Conservation (phyloP, 192 early-diverging fungal species). For the Diversispora epigaea region DNA sequence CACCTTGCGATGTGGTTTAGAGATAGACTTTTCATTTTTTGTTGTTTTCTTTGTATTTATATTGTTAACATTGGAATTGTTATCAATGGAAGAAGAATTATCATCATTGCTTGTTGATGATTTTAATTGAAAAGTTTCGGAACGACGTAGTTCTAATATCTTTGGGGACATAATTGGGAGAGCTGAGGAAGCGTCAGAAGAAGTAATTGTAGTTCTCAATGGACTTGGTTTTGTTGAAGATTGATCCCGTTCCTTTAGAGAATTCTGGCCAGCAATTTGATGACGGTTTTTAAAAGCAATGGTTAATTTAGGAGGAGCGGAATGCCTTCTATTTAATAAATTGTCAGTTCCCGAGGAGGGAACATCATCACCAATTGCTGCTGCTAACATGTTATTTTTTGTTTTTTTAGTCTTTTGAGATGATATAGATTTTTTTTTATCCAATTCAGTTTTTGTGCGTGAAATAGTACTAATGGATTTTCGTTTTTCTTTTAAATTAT, state of each 20-base stretch:
- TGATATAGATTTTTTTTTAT: not conserved
- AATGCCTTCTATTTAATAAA: not conserved
- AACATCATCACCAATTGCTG: not conserved
- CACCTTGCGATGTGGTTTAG: not conserved
- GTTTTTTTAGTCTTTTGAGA: not conserved
- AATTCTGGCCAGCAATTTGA: no score
- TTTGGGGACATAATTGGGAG: conserved; percentile 14
- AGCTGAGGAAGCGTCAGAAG: not conserved
- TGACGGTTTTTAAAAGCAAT: not conserved
- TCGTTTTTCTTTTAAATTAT: not conserved
- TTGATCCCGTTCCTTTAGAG: not conserved
- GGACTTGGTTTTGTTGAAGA: not conserved
- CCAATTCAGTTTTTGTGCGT: not conserved
- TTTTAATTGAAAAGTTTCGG: conserved; percentile 10
- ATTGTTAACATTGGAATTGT: not conserved
- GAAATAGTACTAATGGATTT: not conserved
- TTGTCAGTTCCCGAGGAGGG: not conserved
- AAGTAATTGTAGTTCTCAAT: not conserved
- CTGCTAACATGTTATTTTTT: not conserved
- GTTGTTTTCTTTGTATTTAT: not conserved
- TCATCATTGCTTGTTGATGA: not conserved
- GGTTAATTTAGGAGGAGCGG: not conserved
- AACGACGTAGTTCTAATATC: conserved; percentile 27
- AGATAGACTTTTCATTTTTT: not conserved
- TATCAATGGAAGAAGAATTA: not conserved